Percentiles rank a stretch among this genome's conserved stretches.
Conservation (phyloP, 768 basidiomycete genomes). For the Multifurca ochricompacta region DNA sequence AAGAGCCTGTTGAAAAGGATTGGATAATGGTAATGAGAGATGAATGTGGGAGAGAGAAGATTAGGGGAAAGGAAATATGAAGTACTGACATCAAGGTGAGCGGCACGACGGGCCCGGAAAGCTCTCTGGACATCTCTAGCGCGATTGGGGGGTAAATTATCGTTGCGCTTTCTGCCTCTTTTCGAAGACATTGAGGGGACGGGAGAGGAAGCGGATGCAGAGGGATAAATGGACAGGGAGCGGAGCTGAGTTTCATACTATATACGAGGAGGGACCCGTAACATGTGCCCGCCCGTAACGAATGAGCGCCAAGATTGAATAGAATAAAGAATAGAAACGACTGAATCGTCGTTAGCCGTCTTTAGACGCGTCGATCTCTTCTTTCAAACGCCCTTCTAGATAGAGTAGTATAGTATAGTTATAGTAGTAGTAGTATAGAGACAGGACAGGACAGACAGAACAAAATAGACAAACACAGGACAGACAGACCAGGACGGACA, state of each 20-base stretch:
- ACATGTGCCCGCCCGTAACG: constrained; percentile 24
- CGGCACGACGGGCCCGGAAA: constrained; percentile 81
- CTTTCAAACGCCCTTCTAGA: background rate
- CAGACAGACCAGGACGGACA: too few relatives aligned
- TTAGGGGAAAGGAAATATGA: constrained; percentile 23
- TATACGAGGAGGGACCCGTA: constrained; percentile 31
- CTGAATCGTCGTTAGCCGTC: constrained; percentile 22
- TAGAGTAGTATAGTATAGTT: too few relatives aligned
- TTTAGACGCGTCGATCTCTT: constrained; percentile 28
- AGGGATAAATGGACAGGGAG: constrained; percentile 29
- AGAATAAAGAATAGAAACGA: constrained; percentile 8
- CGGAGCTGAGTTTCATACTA: constrained; percentile 25
- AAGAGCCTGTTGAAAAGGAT: constrained; percentile 58
- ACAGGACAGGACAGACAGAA: too few relatives aligned
- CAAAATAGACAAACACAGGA: too few relatives aligned
- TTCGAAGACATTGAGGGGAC: constrained; percentile 62
- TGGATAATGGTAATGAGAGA: constrained; percentile 20
- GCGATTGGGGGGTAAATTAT: constrained; percentile 71
- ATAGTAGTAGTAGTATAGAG: too few relatives aligned
- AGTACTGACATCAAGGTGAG: constrained; percentile 65
- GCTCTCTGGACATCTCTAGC: constrained; percentile 86
- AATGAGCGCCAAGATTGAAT: constrained; percentile 20
- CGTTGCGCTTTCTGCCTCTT: constrained; percentile 78
- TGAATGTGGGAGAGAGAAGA: constrained; percentile 25
- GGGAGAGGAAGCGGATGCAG: constrained; percentile 24